Evolutionary conservation across 148 eudicot genomes (phyloP).

Genomic region (Limonium bicolor): DNA sequence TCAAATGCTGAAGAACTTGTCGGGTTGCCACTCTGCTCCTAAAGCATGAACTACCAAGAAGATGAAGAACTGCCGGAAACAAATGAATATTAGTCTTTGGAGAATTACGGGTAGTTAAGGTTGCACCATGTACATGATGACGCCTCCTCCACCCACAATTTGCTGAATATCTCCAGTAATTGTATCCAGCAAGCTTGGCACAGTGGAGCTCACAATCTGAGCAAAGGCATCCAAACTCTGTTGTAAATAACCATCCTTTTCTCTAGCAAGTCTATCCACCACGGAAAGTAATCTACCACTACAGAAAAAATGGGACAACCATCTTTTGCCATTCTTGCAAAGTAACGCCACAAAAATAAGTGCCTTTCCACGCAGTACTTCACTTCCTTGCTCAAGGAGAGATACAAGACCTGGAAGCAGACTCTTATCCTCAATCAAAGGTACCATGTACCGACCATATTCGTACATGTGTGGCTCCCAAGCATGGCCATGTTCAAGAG

Average conservation of each 20-base stretch:
- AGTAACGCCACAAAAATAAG: slow-evolving; percentile 82
- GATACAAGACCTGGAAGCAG: slow-evolving; percentile 63
- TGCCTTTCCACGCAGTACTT: slow-evolving; percentile 77
- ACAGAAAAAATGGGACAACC: slow-evolving; percentile 73
- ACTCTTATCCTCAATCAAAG: slow-evolving; percentile 60
- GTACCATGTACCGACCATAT: neutral
- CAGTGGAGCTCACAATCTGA: slow-evolving; percentile 41
- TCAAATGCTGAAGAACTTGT: slow-evolving; percentile 70
- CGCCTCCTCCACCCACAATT: slow-evolving; percentile 72
- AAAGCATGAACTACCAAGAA: slow-evolving; percentile 70
- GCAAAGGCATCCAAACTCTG: slow-evolving; percentile 64
- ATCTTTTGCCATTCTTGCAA: slow-evolving; percentile 71
- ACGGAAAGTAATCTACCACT: slow-evolving; percentile 70
- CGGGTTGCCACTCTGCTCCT: slow-evolving; percentile 48
- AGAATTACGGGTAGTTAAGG: slow-evolving; percentile 41
- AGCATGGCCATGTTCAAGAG: slow-evolving; percentile 37
- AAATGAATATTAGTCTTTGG: slow-evolving; percentile 66
- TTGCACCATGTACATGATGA: slow-evolving; percentile 40
- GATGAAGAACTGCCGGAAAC: slow-evolving; percentile 83
- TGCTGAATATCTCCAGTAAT: slow-evolving; percentile 77
- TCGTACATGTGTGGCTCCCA: too few species aligned
- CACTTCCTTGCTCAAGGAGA: slow-evolving; percentile 87
- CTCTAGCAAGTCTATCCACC: slow-evolving; percentile 79
- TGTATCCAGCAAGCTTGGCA: slow-evolving; percentile 70
- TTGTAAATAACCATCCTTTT: slow-evolving; percentile 66